phyloP scores from a whole-genome alignment of 2,329 filamentous ascomycete genomes.

The Alternaria conjuncta region DNA sequence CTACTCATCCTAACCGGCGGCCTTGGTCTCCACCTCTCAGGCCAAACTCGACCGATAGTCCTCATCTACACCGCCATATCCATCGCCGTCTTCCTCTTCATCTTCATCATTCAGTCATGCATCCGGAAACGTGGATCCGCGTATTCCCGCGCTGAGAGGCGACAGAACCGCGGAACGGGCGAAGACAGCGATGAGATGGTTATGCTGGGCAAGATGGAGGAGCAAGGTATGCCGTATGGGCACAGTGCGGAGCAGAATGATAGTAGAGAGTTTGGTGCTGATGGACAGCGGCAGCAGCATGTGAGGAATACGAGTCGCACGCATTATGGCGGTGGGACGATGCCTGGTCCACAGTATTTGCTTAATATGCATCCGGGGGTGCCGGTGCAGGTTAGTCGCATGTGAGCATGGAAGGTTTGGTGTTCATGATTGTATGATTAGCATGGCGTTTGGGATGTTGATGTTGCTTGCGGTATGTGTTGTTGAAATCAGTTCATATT shows the following conservation, averaged over 20 bases:
- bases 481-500: neutral
- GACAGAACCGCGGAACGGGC: constrained; percentile 12
- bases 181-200: constrained; percentile 33
- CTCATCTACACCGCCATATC: constrained; percentile 38
- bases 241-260: neutral
- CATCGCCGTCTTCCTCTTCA: constrained; percentile 31
- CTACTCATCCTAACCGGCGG: constrained; percentile 42
- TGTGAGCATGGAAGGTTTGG: neutral
- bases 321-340: constrained; percentile 40
- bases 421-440: constrained; percentile 1
- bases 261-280: constrained; percentile 14
- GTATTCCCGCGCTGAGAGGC: constrained; percentile 24
- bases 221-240: constrained; percentile 9
- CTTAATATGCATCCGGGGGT: constrained; percentile 49
- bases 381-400: constrained; percentile 34
- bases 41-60: constrained; percentile 29
- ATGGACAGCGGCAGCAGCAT: constrained; percentile 7
- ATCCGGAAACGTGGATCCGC: constrained; percentile 36
- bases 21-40: constrained; percentile 40
- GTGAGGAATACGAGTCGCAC: constrained; percentile 3
- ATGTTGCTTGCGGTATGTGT: neutral
- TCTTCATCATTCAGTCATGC: constrained; percentile 28
- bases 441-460: neutral
- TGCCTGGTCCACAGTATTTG: constrained; percentile 47
- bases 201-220: constrained; percentile 27